Base-by-base conservation (phyloP, 169 alveolate genomes). In the Cryptosporidium bovis region DNA sequence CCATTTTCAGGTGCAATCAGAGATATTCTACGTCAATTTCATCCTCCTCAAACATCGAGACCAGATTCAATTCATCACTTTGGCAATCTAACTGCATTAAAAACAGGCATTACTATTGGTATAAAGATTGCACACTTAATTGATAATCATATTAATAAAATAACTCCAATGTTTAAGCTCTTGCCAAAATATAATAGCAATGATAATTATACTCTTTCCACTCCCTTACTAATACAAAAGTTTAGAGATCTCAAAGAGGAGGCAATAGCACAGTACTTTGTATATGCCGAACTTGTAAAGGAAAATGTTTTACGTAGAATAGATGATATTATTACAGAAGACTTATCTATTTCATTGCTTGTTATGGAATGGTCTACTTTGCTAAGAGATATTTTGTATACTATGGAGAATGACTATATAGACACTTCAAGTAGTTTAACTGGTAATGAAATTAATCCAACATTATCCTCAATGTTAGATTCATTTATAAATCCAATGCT, bases 201-300 rank as follows among this genome's bases (percentile, higher is more conserved):
- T 15, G 16, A 34, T 16, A 13, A 18, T 10, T 15, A 12, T 16
- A 40, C 24, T 6, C 58, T 62, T 8, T 33, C 36, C 16, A 58
- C 44, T 50, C 87, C 87, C 7, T 62, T 15, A 6, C 36, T 77
- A 8, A 77, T 77, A 18, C 87, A 77, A n/a, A 68, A 71, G 1
- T 62, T 77, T 77, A 60, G 27, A n/a, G 87, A 77, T 50, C 44
- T 77, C n/a, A 77, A 50, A 77, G 87, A 77, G 29, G 87, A 77
- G 13, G 87, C 87, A 3, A 77, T 77, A 24, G 87, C 87, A 27
- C 87, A 77, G 29, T 77, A 60, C 40, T 77, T 58, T n/a, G 87
- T 77, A 1, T 77, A 77, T 60, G 62, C 87, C 8, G 71, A 71
- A 7, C 58, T 77, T 18, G 71, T 77, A 34, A 56, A 48, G 7